These are phyloP conservation scores for Paracoccidioides lutzii DNA, from an alignment of 2,329 filamentous ascomycete species.

Conservation along the genomic window DNA sequence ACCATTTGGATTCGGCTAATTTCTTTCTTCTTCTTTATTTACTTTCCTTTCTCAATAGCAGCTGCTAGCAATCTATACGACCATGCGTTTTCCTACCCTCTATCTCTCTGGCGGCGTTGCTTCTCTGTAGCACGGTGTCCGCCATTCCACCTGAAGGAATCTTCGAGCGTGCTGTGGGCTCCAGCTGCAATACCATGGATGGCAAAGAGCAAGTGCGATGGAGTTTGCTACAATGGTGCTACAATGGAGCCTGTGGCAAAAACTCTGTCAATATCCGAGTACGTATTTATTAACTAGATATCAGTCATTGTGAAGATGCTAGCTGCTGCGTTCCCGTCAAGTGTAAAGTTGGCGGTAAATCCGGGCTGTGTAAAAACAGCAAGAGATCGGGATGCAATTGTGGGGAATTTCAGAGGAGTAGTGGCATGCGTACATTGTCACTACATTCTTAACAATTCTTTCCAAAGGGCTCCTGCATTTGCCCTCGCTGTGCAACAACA, in stretches of 20 bases:
- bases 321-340: conserved; percentile 5
- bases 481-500: background rate
- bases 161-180: conserved; percentile 1
- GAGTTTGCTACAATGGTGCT: conserved; percentile 4
- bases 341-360: background rate
- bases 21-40: background rate
- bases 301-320: background rate
- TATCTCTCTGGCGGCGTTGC: background rate
- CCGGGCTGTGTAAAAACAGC: conserved; percentile 1
- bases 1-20: background rate
- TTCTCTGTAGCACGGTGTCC: background rate
- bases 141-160: conserved; percentile 1
- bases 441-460: background rate
- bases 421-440: background rate
- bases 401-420: background rate
- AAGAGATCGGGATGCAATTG: background rate
- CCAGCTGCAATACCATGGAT: conserved; percentile 2
- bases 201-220: conserved; percentile 1
- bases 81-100: background rate
- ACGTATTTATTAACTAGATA: background rate
- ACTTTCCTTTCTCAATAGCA: background rate
- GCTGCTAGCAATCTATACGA: background rate
- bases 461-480: background rate
- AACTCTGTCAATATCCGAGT: conserved; percentile 2
- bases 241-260: conserved; percentile 2